These are phyloP conservation scores for Tetracladium maxilliforme DNA, from an alignment of 2,329 filamentous ascomycete species.

Conservation along the genomic window DNA sequence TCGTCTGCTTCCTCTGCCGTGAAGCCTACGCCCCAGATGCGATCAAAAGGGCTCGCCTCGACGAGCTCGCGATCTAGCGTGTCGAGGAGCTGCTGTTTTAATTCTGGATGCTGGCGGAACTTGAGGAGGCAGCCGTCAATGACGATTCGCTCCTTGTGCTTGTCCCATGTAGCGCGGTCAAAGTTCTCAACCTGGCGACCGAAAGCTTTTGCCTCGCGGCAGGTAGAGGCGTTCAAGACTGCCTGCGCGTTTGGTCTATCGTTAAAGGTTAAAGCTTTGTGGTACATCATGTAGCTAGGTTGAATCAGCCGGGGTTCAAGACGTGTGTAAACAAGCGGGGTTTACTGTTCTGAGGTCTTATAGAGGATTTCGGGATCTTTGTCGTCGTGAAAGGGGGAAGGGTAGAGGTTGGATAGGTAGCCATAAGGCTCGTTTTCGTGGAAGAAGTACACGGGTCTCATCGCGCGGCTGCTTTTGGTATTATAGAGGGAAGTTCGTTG, in stretches of 20 bases:
- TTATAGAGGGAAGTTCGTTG: no score
- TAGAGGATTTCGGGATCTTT: conserved; percentile 20
- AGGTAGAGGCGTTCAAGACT: conserved; percentile 31
- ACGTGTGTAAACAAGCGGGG: conserved; percentile 1
- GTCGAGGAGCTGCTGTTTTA: conserved; percentile 32
- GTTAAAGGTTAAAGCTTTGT: conserved; percentile 33
- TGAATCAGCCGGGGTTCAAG: conserved; percentile 4
- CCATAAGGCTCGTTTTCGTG: conserved; percentile 30
- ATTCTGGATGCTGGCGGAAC: conserved; percentile 31
- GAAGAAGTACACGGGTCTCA: conserved; percentile 31
- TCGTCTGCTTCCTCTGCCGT: conserved; percentile 28
- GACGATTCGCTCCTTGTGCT: conserved; percentile 36
- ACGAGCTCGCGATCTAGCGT: conserved; percentile 47
- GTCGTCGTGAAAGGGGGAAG: conserved; percentile 28
- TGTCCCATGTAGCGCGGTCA: conserved; percentile 32
- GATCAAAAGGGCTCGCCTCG: conserved; percentile 44
- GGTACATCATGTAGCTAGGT: conserved; percentile 37
- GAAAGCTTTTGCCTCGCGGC: conserved; percentile 33
- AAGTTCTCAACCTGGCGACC: conserved; percentile 41
- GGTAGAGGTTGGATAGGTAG: conserved; percentile 50
- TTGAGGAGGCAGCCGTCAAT: conserved; percentile 41
- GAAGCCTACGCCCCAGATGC: conserved; percentile 54
- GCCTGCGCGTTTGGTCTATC: conserved; percentile 24
- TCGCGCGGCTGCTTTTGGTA: no score
- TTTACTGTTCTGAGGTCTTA: conserved; percentile 35